Evolutionary conservation across 1,139 yeast species (phyloP).

Genomic region (Pichia kudriavzevii): DNA sequence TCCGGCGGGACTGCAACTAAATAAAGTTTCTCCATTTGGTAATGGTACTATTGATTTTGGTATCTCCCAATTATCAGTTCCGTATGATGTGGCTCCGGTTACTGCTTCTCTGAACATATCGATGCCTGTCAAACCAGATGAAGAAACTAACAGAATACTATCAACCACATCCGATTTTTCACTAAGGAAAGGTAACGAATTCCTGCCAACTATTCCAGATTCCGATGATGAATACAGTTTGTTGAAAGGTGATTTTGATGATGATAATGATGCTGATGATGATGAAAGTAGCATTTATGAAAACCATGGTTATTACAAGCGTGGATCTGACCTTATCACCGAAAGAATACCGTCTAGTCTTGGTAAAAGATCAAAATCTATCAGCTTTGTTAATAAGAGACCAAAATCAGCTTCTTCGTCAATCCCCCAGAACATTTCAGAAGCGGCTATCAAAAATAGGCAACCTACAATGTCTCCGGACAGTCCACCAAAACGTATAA

Average conservation of each 20-base stretch:
- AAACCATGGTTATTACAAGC: slow-evolving; percentile 22
- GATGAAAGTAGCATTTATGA: slow-evolving; percentile 31
- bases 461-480: slow-evolving; percentile 17
- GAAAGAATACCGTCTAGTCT: slow-evolving; percentile 27
- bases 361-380: slow-evolving; percentile 53
- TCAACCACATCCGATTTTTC: slow-evolving; percentile 7
- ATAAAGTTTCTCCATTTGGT: slow-evolving; percentile 35
- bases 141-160: slow-evolving; percentile 2
- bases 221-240: slow-evolving; percentile 18
- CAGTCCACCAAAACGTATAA: slow-evolving; percentile 9
- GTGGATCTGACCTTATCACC: slow-evolving; percentile 25
- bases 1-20: slow-evolving; percentile 25
- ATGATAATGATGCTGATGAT: slow-evolving; percentile 34
- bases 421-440: background rate
- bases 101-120: slow-evolving; percentile 47
- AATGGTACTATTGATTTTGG: slow-evolving; percentile 40
- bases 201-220: slow-evolving; percentile 18
- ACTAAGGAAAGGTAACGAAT: slow-evolving; percentile 9
- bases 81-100: slow-evolving; percentile 70
- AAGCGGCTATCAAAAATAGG: slow-evolving; percentile 3
- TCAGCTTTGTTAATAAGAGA: slow-evolving; percentile 50
- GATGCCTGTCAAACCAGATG: slow-evolving; percentile 8
- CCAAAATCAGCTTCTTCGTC: slow-evolving; percentile 29
- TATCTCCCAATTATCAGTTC: slow-evolving; percentile 51
- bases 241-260: slow-evolving; percentile 23